phyloP scores from a whole-genome alignment of 768 basidiomycete species.

The Thelephora aurantiotincta region DNA sequence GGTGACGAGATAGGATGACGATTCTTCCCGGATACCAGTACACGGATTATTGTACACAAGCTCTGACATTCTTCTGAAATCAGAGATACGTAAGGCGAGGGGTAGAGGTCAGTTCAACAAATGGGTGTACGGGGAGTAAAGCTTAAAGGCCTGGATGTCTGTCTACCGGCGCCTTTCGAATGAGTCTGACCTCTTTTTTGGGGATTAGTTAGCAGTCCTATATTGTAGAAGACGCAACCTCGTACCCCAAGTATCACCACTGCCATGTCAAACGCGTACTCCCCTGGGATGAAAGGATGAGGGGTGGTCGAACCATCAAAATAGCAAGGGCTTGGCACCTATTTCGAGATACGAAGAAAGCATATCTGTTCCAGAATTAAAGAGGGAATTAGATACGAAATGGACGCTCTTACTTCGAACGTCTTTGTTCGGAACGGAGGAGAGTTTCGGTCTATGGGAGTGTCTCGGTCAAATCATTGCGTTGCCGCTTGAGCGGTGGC shows the following conservation, averaged over 20 bases:
- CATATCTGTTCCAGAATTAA: constrained; percentile 32
- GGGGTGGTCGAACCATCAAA: not conserved
- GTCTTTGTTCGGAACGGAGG: constrained; percentile 78
- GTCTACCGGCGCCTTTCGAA: constrained; percentile 40
- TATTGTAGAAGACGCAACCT: not conserved
- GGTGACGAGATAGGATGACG: no score
- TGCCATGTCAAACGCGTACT: constrained; percentile 79
- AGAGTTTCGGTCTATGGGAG: constrained; percentile 49
- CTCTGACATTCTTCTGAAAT: no score
- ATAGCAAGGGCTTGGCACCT: constrained; percentile 29
- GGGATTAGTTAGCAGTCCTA: not conserved
- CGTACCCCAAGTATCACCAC: constrained; percentile 73
- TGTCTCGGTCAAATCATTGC: not conserved
- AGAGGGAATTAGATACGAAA: not conserved
- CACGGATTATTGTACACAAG: no score
- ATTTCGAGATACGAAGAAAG: constrained; percentile 68
- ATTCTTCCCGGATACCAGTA: no score
- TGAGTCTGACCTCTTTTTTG: constrained; percentile 47
- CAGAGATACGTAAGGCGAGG: no score
- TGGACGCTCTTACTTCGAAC: constrained; percentile 50
- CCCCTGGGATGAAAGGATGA: constrained; percentile 31
- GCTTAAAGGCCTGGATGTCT: no score
- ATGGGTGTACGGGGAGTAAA: no score
- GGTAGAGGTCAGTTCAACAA: no score
- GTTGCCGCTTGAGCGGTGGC: constrained; percentile 4